A percentile compares a stretch with the other conserved stretches of the same genome.
Conservation (phyloP, 2,329 filamentous ascomycete species). For the Domatiomyces globalis region DNA sequence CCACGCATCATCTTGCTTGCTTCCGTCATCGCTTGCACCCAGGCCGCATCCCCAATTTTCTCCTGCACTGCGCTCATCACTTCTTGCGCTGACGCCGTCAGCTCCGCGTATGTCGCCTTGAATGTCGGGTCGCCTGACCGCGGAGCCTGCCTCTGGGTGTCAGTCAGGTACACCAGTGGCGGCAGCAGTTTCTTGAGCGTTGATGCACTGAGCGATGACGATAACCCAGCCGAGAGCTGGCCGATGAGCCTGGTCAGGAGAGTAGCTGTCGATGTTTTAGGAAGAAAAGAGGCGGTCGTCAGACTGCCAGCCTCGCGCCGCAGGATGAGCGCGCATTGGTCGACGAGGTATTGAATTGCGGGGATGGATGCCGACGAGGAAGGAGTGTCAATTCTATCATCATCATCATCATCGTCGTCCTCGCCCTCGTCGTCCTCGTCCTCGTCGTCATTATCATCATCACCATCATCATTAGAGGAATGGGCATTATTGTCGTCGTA, state of each 20-base stretch:
- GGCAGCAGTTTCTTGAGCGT: conserved; percentile 52
- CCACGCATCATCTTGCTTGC: conserved; percentile 60
- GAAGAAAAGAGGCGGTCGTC: conserved; percentile 47
- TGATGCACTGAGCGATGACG: conserved; percentile 38
- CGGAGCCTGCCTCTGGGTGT: conserved; percentile 33
- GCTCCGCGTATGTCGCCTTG: conserved; percentile 51
- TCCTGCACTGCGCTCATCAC: conserved; percentile 71
- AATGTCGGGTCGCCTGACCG: conserved; percentile 58
- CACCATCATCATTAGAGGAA: conserved; percentile 24
- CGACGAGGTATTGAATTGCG: conserved; percentile 60
- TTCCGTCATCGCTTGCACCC: conserved; percentile 56
- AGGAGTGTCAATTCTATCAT: conserved; percentile 15
- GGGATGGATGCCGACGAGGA: conserved; percentile 28
- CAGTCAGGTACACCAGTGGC: conserved; percentile 70
- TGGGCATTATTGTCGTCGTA: conserved; percentile 19
- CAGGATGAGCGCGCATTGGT: conserved; percentile 62
- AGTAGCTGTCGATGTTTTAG: conserved; percentile 62
- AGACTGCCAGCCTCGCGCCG: conserved; percentile 57
- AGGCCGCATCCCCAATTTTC: conserved; percentile 67
- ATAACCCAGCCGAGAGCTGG: conserved; percentile 36
- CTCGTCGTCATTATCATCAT: conserved; percentile 24
- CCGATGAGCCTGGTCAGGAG: conserved; percentile 57
- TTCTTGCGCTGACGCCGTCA: conserved; percentile 60
- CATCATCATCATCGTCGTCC: conserved; percentile 32
- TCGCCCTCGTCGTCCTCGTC: conserved; percentile 33